A percentile compares a stretch with the other conserved stretches of the same genome.
phyloP scores from a whole-genome alignment of 345 rosid genomes.

The Arabis hirsuta region DNA sequence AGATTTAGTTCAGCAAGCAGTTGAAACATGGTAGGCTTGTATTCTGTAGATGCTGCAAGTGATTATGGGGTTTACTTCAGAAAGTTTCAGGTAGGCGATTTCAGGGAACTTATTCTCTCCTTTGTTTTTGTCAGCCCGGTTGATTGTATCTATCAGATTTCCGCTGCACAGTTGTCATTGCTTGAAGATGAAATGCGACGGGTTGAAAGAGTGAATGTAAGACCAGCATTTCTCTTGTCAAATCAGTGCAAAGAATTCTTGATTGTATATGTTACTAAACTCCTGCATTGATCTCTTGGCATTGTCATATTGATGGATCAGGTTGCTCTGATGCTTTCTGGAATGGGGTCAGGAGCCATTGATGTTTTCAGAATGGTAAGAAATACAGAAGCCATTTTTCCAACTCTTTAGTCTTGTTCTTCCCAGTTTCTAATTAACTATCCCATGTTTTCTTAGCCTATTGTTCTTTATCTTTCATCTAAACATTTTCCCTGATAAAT shows the following conservation, averaged over 20 bases:
- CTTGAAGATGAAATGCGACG: conserved; percentile 98
- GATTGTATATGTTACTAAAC: conserved; percentile 7
- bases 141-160: conserved; percentile 94
- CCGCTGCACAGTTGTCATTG: conserved; percentile 89
- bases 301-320: conserved; percentile 48
- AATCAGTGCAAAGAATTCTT: conserved; percentile 12
- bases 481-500: not conserved
- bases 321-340: conserved; percentile 97
- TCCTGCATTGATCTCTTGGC: conserved; percentile 2
- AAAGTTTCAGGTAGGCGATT: not conserved
- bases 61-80: not conserved
- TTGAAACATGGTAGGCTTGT: conserved; percentile 75
- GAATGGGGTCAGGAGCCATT: conserved; percentile 77
- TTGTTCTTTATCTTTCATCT: conserved; percentile 1
- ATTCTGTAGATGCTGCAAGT: conserved; percentile 21
- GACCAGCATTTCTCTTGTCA: conserved; percentile 21
- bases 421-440: not conserved
- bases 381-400: not conserved
- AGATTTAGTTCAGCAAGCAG: conserved; percentile 71
- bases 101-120: conserved; percentile 1
- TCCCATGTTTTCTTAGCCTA: conserved; percentile 8
- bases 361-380: conserved; percentile 94
- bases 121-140: conserved; percentile 75
- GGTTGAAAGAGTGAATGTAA: conserved; percentile 96
- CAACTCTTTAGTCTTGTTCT: not conserved